Conservation (phyloP, 2,329 filamentous ascomycete species). For the Grosmannia serpens region DNA sequence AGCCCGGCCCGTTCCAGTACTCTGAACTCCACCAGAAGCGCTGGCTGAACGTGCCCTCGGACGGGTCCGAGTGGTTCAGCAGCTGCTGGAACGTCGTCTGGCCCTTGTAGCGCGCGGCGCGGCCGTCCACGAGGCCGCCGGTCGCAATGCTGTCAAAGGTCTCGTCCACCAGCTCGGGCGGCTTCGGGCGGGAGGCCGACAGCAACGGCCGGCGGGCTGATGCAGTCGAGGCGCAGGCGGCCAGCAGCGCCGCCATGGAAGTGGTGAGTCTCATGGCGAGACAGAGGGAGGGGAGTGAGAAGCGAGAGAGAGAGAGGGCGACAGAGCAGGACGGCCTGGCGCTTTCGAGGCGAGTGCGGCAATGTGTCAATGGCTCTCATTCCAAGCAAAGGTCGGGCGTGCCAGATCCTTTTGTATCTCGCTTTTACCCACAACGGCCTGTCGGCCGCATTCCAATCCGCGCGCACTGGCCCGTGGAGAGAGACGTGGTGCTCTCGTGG, state of each 20-base stretch:
- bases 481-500: not conserved
- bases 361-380: not conserved
- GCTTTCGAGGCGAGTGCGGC: not conserved
- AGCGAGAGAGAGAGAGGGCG: not conserved
- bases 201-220: not conserved
- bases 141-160: not conserved
- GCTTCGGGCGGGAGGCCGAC: not conserved
- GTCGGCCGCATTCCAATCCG: not conserved
- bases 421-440: not conserved
- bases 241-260: not conserved
- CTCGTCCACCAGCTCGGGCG: not conserved
- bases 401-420: not conserved
- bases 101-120: not conserved
- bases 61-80: slow-evolving; percentile 27
- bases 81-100: slow-evolving; percentile 24
- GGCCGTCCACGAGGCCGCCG: not conserved
- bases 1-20: slow-evolving; percentile 28
- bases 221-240: not conserved
- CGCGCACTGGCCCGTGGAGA: not conserved
- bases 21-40: slow-evolving; percentile 28
- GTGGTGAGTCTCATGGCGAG: not conserved
- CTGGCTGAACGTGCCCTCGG: slow-evolving; percentile 28
- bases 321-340: not conserved
- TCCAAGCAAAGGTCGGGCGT: not conserved
- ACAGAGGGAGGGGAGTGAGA: not conserved